Base-by-base conservation (phyloP, 202 grass and related monocot species). In the Zizania palustris region DNA sequence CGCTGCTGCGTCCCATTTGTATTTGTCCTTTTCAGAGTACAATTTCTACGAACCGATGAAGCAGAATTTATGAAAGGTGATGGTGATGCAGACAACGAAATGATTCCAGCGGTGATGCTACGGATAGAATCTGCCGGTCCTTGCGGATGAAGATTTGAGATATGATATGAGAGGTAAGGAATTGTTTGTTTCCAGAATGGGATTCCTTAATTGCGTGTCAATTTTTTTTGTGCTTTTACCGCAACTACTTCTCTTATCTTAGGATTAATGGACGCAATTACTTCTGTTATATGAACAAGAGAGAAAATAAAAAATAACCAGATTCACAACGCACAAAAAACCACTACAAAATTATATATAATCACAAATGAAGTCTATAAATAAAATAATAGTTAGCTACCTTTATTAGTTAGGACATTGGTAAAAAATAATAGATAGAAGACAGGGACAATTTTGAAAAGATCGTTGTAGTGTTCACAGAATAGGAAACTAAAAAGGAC, bases 31-130 rank as follows among this genome's bases (percentile, higher is more conserved):
- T 80, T 80, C 40, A 11, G 19, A 74, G 56, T 74, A 64, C 45
- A 83, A 34, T 37, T 79, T 84, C 58, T 37, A 36, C 56, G 64
- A 79, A 72, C 15, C 74, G 63, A 88, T 69, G 69, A 69, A 69
- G 46, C 10, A 19, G 80, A 48, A 83, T 79, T 79, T 9, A 5
- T 15, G 35, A 74, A 77, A 83, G 80, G 38, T 15, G 85, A 74
- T 20, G n/a, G 13, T 5, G 18, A 18, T 3, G 6, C 22, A 19
- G 69, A 88, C 63, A 83, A 74, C 10, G 10, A 87, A 35, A 74
- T 21, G 74, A 83, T 87, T 69, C 77, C 1, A 36, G 28, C 36
- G 65, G 64, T 35, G 75, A 11, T 9, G 10, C 58, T 20, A 28
- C 62, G 62, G 42, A 2, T 78, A 16, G 46, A 78, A 78, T 67